Conservation (phyloP, 2,329 filamentous ascomycete genomes). For the Cadophora sp. region DNA sequence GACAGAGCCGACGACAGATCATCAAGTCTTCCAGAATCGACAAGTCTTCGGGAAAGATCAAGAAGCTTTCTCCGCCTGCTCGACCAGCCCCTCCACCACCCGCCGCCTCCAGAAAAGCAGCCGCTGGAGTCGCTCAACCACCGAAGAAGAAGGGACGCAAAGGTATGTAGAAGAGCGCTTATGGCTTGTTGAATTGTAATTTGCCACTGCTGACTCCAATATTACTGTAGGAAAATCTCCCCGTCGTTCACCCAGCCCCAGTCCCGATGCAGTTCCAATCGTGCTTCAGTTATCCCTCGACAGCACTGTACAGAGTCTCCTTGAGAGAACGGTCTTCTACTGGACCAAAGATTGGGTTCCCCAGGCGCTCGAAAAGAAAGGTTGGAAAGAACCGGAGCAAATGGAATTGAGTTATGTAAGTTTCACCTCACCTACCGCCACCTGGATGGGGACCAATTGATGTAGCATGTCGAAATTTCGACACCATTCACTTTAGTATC, state of each 20-base stretch:
- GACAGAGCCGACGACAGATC: neutral
- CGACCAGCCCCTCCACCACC: neutral
- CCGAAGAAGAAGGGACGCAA: too few relatives aligned
- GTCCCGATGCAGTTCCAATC: neutral
- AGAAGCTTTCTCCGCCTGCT: neutral
- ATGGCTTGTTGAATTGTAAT: too few relatives aligned
- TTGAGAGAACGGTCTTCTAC: conserved; percentile 20
- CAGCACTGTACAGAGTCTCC: conserved; percentile 4
- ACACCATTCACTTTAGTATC: too few relatives aligned
- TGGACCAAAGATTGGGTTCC: conserved; percentile 20
- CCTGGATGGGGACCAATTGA: neutral
- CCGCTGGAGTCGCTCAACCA: neutral
- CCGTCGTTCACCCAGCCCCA: neutral
- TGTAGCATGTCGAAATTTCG: too few relatives aligned
- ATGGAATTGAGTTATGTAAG: conserved; percentile 16
- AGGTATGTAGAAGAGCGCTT: too few relatives aligned
- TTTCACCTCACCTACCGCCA: too few relatives aligned
- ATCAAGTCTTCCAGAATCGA: neutral
- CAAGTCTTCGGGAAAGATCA: neutral
- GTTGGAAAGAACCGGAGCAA: conserved; percentile 15
- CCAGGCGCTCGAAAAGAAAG: neutral
- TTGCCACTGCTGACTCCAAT: too few relatives aligned
- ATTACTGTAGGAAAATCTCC: too few relatives aligned
- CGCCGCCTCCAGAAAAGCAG: neutral
- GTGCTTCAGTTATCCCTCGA: neutral